A percentile compares a stretch with the other conserved stretches of the same genome.
These are phyloP conservation scores for Vitis rotundifolia DNA, from an alignment of 164 flowering plant genomes.

Conservation along the genomic window DNA sequence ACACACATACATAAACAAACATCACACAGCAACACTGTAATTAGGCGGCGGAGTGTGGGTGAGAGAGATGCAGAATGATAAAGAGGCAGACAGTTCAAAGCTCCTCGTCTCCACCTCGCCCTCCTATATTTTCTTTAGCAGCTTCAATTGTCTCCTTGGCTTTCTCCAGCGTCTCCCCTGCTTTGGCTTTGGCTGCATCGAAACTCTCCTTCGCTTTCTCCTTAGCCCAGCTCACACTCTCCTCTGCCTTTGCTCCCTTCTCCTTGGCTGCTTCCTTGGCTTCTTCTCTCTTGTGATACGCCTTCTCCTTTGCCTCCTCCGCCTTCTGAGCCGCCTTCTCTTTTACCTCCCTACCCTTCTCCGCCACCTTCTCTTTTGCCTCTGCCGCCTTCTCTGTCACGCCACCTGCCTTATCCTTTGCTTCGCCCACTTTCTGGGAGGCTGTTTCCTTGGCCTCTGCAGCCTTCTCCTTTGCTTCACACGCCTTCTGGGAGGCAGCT, in stretches of 20 bases:
- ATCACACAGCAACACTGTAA: no score
- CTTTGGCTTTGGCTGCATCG: slow-evolving; percentile 32
- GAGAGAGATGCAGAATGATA: no score
- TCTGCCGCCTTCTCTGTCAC: slow-evolving; percentile 8
- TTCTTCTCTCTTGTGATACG: slow-evolving; percentile 9
- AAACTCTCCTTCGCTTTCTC: slow-evolving; percentile 34
- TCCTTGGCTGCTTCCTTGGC: slow-evolving; percentile 16
- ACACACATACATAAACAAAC: no score
- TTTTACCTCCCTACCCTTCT: slow-evolving; percentile 6
- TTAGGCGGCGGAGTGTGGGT: no score
- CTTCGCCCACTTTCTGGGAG: neutral
- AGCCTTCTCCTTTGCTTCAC: slow-evolving; percentile 12
- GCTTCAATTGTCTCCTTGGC: slow-evolving; percentile 34
- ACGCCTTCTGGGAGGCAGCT: neutral
- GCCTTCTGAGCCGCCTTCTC: slow-evolving; percentile 10
- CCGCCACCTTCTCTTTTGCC: neutral
- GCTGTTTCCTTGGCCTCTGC: neutral
- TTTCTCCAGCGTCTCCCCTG: slow-evolving; percentile 31
- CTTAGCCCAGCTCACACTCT: slow-evolving; percentile 20
- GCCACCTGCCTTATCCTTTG: slow-evolving; percentile 2
- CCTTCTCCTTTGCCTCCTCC: slow-evolving; percentile 7
- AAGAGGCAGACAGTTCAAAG: neutral
- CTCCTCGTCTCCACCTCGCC: neutral
- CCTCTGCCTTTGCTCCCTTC: slow-evolving; percentile 13
- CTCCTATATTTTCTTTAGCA: slow-evolving; percentile 17